Base-by-base conservation (phyloP, 495 filamentous ascomycete genomes). In the Penicillium maclennaniae region DNA sequence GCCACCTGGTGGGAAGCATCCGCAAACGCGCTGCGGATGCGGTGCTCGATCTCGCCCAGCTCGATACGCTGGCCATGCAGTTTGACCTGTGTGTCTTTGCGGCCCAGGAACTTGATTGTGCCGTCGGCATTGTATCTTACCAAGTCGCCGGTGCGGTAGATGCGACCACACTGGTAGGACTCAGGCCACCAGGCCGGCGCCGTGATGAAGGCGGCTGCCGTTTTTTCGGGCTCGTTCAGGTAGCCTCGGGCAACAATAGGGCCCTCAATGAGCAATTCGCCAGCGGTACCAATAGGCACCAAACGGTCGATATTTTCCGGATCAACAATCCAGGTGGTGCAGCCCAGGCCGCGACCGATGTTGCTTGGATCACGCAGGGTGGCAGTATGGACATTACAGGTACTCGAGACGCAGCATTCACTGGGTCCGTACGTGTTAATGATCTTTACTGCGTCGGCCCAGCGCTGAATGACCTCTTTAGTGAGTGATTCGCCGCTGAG, bases 261-360 rank as follows among this genome's bases (percentile, higher is more conserved):
- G 39, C 54, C 51, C 58, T 56, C 43, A 44, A 65, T 44, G 21
- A 78, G 25, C 4, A 80, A 55, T 59, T 80, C 77, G n/a, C 77
- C 77, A 4, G 73, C 59, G 1, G 65, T 68, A 4, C 75, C 74
- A 19, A 62, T 21, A 9, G 76, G 76, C 6, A 70, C 58, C 0
- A 78, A 62, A 7, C 61, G 60, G 19, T 70, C 45, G 19, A 42
- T 20, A 55, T 77, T 65, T 14, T 51, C 34, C 26, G 75, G 60
- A 47, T 51, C 26, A 3, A 41, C 46, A n/a, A 59, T 19, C 56
- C 53, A 53, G 6, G 14, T 17, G 23, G 21, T 23, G 25, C 27
- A n/a, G 20, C 43, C 43, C 10, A 46, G 19, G 10, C 37, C 44
- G 3, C 17, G 21, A 1, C 51, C 51, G 7, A 53, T 46, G 21